Evolutionary conservation across 768 basidiomycete species (phyloP).

Genomic region (Xanthoconium stramineum): DNA sequence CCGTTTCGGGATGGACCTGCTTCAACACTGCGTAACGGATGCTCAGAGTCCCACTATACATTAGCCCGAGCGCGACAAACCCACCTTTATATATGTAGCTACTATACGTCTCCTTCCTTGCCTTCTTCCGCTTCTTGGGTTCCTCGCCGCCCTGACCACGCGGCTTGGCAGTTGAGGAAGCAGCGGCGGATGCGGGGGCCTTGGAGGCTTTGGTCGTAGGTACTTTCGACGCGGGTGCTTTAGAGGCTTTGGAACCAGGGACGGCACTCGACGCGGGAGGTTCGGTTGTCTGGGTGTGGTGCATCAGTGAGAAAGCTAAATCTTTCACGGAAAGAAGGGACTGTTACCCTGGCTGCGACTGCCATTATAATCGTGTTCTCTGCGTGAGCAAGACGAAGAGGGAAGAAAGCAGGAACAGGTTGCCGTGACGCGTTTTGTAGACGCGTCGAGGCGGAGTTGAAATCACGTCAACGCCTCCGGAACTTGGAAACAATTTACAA

Average conservation of each 20-base stretch:
- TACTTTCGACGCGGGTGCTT: too few relatives aligned
- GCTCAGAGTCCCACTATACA: too few relatives aligned
- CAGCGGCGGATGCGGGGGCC: conserved; percentile 46
- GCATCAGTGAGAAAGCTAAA: not conserved
- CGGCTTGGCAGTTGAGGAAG: conserved; percentile 1
- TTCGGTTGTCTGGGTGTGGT: not conserved
- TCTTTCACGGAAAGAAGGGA: not conserved
- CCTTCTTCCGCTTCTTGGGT: conserved; percentile 55
- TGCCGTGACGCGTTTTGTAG: conserved; percentile 15
- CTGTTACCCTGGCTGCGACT: not conserved
- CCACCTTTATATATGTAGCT: conserved; percentile 64
- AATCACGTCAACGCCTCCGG: too few relatives aligned
- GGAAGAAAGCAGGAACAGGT: too few relatives aligned
- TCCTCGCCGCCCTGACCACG: conserved; percentile 24
- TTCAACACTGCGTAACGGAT: conserved; percentile 50
- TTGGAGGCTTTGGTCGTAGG: conserved; percentile 54
- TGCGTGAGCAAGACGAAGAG: not conserved
- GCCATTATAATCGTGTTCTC: not conserved
- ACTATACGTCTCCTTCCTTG: conserved; percentile 56
- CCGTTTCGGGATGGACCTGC: conserved; percentile 74
- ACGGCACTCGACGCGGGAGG: not conserved
- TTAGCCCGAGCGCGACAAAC: conserved; percentile 3
- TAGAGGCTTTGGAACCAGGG: conserved; percentile 33
- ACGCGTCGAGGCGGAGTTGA: conserved; percentile 19
- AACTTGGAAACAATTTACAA: too few relatives aligned